phyloP scores from a whole-genome alignment of 2,329 filamentous ascomycete genomes.

The Penicillium concentricum region DNA sequence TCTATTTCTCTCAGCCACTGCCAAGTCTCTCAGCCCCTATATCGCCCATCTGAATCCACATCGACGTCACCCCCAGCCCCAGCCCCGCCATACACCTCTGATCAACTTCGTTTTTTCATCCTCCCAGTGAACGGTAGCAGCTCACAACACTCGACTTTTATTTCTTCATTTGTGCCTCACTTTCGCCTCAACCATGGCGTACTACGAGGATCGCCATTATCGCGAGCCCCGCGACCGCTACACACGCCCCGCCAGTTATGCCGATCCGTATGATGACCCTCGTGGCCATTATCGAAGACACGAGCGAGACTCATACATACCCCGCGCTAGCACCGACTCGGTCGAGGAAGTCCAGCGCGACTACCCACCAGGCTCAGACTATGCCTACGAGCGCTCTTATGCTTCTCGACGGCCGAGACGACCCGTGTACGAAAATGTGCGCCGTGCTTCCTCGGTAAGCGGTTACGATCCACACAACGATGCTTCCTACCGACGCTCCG shows the following conservation, averaged over 20 bases:
- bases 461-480: constrained; percentile 38
- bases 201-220: constrained; percentile 37
- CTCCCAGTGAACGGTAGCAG: constrained; percentile 18
- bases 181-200: constrained; percentile 30
- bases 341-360: constrained; percentile 81
- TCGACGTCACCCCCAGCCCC: constrained; percentile 24
- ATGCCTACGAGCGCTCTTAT: constrained; percentile 32
- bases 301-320: constrained; percentile 23
- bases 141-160: constrained; percentile 11
- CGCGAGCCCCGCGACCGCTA: constrained; percentile 32
- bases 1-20: neutral
- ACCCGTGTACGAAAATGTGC: constrained; percentile 35
- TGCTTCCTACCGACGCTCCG: constrained; percentile 31
- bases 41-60: constrained; percentile 16
- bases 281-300: constrained; percentile 14
- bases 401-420: constrained; percentile 16
- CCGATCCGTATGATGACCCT: constrained; percentile 31
- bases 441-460: constrained; percentile 38
- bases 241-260: constrained; percentile 27
- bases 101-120: constrained; percentile 8
- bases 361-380: constrained; percentile 69
- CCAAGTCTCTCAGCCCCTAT: neutral
- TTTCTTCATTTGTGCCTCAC: constrained; percentile 4
- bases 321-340: constrained; percentile 69
- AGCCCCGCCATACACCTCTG: constrained; percentile 16